These are phyloP conservation scores for Theileria parva DNA, from an alignment of 169 alveolate species.

Conservation along the genomic window DNA sequence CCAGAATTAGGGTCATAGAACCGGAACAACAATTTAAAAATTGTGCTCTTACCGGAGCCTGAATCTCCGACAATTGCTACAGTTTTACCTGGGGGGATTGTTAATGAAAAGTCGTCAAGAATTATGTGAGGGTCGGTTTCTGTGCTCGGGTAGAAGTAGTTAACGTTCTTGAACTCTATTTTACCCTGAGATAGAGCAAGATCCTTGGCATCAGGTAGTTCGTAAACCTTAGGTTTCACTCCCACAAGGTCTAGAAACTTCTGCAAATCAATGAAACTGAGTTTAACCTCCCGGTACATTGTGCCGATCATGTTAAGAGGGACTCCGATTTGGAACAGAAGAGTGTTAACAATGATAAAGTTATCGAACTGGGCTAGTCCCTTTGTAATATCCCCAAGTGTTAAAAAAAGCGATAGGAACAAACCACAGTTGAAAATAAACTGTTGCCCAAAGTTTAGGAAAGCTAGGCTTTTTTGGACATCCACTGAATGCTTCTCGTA, in stretches of 20 bases:
- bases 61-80: constrained; percentile 86
- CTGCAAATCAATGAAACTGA: constrained; percentile 75
- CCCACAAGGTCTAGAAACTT: constrained; percentile 51
- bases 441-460: constrained; percentile 77
- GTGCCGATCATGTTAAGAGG: constrained; percentile 81
- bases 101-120: constrained; percentile 56
- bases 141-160: constrained; percentile 39
- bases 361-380: constrained; percentile 70
- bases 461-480: constrained; percentile 75
- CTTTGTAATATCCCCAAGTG: constrained; percentile 56
- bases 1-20: constrained; percentile 88
- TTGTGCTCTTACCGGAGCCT: constrained; percentile 95
- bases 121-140: constrained; percentile 27
- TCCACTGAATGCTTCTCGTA: constrained; percentile 74
- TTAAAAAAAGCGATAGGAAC: constrained; percentile 70
- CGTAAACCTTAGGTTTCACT: constrained; percentile 49
- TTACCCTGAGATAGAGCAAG: constrained; percentile 45
- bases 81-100: constrained; percentile 68
- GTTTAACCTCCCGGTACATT: constrained; percentile 76
- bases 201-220: constrained; percentile 43
- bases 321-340: constrained; percentile 76
- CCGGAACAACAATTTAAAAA: constrained; percentile 88
- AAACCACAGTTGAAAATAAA: constrained; percentile 72
- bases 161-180: constrained; percentile 57
- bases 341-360: constrained; percentile 72